phyloP scores from a whole-genome alignment of 2,329 filamentous ascomycete genomes.

The Zymoseptoria pseudotritici region DNA sequence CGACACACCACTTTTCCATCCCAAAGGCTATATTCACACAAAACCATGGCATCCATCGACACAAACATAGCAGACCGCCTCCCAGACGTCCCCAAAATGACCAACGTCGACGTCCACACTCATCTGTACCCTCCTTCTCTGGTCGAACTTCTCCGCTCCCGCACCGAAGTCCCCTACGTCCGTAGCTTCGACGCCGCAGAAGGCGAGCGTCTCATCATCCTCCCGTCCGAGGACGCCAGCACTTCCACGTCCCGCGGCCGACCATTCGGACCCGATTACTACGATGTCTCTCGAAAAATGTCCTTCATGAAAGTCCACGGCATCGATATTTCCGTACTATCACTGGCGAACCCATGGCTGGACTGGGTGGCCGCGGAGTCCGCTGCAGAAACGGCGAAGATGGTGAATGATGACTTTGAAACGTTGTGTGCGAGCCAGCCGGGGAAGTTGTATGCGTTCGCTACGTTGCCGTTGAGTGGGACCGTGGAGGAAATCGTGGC shows the following conservation, averaged over 20 bases:
- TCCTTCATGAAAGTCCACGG: constrained; percentile 79
- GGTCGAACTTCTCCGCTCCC: constrained; percentile 49
- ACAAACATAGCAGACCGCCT: neutral
- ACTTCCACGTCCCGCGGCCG: constrained; percentile 54
- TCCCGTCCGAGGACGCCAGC: constrained; percentile 24
- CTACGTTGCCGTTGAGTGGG: constrained; percentile 68
- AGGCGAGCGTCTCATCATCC: constrained; percentile 50
- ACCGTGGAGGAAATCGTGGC: constrained; percentile 52
- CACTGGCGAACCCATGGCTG: constrained; percentile 88
- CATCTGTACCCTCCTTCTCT: constrained; percentile 52
- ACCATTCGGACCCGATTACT: constrained; percentile 77
- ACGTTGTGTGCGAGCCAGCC: constrained; percentile 59
- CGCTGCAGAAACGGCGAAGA: constrained; percentile 55
- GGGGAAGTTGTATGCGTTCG: constrained; percentile 74
- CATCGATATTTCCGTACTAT: constrained; percentile 78
- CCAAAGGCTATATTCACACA: neutral
- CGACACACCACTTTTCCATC: neutral
- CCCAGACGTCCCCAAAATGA: constrained; percentile 19
- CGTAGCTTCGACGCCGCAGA: constrained; percentile 51
- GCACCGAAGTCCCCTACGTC: constrained; percentile 61
- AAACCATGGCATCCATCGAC: neutral
- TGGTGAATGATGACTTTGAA: constrained; percentile 73
- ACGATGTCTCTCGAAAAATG: constrained; percentile 70
- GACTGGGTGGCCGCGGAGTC: constrained; percentile 64
- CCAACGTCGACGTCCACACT: constrained; percentile 53